These are phyloP conservation scores for Neocatenulostroma microsporum DNA, from an alignment of 2,329 filamentous ascomycete genomes.

Conservation along the genomic window DNA sequence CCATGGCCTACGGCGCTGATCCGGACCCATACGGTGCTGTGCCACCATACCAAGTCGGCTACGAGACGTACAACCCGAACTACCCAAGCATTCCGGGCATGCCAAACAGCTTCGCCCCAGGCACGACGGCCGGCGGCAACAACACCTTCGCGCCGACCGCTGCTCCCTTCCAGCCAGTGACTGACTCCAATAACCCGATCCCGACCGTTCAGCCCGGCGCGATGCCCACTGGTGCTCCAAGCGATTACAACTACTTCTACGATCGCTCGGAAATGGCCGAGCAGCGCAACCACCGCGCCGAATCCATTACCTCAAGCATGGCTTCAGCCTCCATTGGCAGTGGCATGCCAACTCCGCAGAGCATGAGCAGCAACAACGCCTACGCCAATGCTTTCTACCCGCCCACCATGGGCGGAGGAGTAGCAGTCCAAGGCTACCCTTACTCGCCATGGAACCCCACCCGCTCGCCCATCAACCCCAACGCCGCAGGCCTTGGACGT, in stretches of 20 bases:
- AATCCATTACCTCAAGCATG: not conserved
- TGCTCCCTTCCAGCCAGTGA: conserved; percentile 3
- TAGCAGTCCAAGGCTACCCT: no score
- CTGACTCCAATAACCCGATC: conserved; percentile 7
- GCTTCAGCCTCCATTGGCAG: no score
- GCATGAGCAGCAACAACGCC: no score
- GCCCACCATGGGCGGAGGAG: no score
- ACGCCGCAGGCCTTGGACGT: conserved; percentile 3
- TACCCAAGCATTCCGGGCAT: conserved; percentile 27
- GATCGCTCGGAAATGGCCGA: conserved; percentile 6
- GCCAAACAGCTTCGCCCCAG: conserved; percentile 22
- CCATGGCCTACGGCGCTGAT: conserved; percentile 27
- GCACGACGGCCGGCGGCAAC: conserved; percentile 3
- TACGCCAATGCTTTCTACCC: no score
- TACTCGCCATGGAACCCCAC: conserved; percentile 3
- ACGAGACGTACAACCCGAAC: conserved; percentile 28
- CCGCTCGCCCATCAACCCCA: conserved; percentile 1
- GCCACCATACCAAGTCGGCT: conserved; percentile 25
- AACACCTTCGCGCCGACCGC: conserved; percentile 1
- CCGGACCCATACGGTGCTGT: conserved; percentile 28
- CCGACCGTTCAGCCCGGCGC: conserved; percentile 6
- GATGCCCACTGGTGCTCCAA: conserved; percentile 6
- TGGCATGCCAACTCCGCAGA: no score
- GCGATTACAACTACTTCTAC: conserved; percentile 17
- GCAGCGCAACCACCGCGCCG: not conserved